Conservation (phyloP, 108 stramenopile genomes). For the Chaetoceros muelleri region DNA sequence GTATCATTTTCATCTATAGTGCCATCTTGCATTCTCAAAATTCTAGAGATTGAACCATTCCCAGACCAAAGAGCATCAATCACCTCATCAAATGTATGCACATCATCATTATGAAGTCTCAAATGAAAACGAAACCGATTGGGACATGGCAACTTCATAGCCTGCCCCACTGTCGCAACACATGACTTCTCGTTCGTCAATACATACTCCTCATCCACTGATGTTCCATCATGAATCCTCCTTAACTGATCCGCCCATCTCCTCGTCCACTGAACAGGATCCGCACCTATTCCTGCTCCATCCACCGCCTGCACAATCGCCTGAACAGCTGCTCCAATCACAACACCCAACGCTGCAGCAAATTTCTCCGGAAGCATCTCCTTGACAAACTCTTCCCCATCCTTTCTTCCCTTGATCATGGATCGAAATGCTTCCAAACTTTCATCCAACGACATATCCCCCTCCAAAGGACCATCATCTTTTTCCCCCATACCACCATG, state of each 20-base stretch:
- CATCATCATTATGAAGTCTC: slow-evolving; percentile 93
- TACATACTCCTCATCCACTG: slow-evolving; percentile 46
- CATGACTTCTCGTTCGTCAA: neutral
- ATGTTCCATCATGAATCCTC: slow-evolving; percentile 42
- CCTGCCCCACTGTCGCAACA: neutral
- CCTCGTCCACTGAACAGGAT: slow-evolving; percentile 65
- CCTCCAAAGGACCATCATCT: slow-evolving; percentile 12
- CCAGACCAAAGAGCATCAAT: slow-evolving; percentile 56
- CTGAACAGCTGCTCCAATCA: slow-evolving; percentile 67
- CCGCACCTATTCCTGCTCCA: slow-evolving; percentile 68
- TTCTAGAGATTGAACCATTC: slow-evolving; percentile 4
- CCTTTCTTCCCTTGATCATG: slow-evolving; percentile 20
- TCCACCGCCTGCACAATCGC: slow-evolving; percentile 50
- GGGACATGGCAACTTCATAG: slow-evolving; percentile 14
- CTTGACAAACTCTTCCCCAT: slow-evolving; percentile 53
- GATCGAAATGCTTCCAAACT: slow-evolving; percentile 34
- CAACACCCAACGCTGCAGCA: slow-evolving; percentile 62
- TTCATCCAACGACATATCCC: slow-evolving; percentile 16
- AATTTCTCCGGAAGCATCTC: slow-evolving; percentile 51
- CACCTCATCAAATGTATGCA: slow-evolving; percentile 93
- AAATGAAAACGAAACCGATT: slow-evolving; percentile 38
- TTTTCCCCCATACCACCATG: slow-evolving; percentile 6
- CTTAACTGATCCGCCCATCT: slow-evolving; percentile 71
- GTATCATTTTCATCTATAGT: slow-evolving; percentile 10
- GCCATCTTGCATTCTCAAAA: slow-evolving; percentile 1